Base-by-base conservation (phyloP, 2,329 filamentous ascomycete species). In the Ciborinia camelliae region DNA sequence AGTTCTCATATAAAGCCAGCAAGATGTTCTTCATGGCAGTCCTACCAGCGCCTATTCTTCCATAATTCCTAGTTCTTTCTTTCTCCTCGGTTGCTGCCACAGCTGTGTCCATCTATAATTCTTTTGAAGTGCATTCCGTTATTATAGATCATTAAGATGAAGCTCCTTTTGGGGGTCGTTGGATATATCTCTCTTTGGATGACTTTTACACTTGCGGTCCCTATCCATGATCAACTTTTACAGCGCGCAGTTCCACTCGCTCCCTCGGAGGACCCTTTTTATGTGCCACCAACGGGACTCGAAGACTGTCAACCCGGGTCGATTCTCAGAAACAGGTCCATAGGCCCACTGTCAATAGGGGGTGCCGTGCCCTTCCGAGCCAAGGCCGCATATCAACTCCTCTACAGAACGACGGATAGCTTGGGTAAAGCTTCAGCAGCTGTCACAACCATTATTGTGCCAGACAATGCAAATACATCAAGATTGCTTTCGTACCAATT, bases 401-500 rank as follows among this genome's bases (percentile, higher is more conserved):
- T 80, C 2, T 80, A 79, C 66, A 73, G 77, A 10, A 78, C 78
- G 14, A 78, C 73, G 2, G 75, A 80, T 66, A 75, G 71, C 43
- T 70, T 72, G 15, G 73, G 73, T 26, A 71, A 77, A 2, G 73
- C 79, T 5, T 75, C 76, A 2, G 75, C 73, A 2, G 75, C 79
- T 0, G 75, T 79, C 0, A 72, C 77, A 0, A 80, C 79, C 0
- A 71, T 80, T 1, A 66, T 80, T 9, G 63, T 79, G 4, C 78
- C 78, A 4, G 66, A 39, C 2, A 53, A 26, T 37, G 52, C 37
- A 10, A 48, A 28, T 50, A 30, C 23, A 59, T 48, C 10, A 63
- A 35, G 28, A 6, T 18, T 81, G 0, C 67, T 82, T 2, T 81
- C 79, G 0, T 81, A 79, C 65, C 78, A 81, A 65, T 71, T 78